These are phyloP conservation scores for Aspergillus olivimuriae DNA, from an alignment of 495 filamentous ascomycete genomes.

Conservation along the genomic window DNA sequence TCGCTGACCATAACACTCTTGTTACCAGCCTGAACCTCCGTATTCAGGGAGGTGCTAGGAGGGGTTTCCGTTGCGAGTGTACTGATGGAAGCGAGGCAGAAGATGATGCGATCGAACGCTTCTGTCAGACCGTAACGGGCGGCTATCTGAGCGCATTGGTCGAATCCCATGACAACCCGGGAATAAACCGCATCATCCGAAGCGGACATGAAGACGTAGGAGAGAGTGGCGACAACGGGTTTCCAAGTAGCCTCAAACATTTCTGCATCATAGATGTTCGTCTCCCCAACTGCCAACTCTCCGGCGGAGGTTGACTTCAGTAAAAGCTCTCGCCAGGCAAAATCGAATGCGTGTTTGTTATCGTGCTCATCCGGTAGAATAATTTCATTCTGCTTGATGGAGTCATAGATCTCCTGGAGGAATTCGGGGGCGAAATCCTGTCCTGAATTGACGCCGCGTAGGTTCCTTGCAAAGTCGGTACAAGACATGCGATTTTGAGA, in stretches of 20 bases:
- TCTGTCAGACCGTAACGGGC: conserved; percentile 79
- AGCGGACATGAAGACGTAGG: conserved; percentile 98
- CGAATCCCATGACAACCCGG: conserved; percentile 86
- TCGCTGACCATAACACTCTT: conserved; percentile 99
- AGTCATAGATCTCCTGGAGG: conserved; percentile 81
- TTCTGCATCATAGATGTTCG: conserved; percentile 91
- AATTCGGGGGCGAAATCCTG: conserved; percentile 82
- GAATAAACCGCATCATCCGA: conserved; percentile 97
- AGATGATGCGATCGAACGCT: conserved; percentile 84
- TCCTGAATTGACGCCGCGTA: conserved; percentile 81
- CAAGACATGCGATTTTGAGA: conserved; percentile 71
- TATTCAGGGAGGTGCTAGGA: conserved; percentile 85
- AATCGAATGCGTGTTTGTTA: conserved; percentile 91
- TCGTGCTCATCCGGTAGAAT: conserved; percentile 97
- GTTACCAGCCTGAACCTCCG: conserved; percentile 85
- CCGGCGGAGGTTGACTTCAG: conserved; percentile 74
- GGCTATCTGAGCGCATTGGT: conserved; percentile 92
- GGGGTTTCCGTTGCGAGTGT: conserved; percentile 68
- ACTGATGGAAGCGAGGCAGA: conserved; percentile 82
- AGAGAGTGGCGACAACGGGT: conserved; percentile 87
- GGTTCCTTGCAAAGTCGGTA: conserved; percentile 74
- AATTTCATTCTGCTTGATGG: conserved; percentile 89
- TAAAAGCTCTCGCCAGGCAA: conserved; percentile 92
- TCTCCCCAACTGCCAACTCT: conserved; percentile 72
- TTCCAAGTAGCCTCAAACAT: conserved; percentile 98